phyloP scores from a whole-genome alignment of 1,284 basidiomycete genomes.

The Sporisorium reilianum region DNA sequence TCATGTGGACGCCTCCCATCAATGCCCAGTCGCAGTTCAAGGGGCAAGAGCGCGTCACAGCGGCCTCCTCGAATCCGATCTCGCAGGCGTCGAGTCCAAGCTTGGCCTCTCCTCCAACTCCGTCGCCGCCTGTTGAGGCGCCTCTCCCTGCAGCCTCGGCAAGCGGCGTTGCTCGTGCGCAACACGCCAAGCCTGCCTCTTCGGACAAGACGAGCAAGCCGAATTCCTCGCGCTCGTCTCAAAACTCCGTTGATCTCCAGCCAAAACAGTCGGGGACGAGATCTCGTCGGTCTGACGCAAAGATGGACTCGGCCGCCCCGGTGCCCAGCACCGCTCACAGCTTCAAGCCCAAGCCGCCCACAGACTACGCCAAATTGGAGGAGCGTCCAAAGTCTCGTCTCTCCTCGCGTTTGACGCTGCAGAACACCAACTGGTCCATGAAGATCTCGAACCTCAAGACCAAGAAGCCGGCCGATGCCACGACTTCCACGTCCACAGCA shows the following conservation, averaged over 20 bases:
- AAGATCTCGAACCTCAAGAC: constrained; percentile 23
- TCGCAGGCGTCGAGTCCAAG: constrained; percentile 22
- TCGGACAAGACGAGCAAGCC: background rate
- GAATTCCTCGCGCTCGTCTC: constrained; percentile 4
- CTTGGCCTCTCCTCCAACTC: background rate
- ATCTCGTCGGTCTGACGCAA: background rate
- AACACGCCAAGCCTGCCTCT: background rate
- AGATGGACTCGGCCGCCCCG: background rate
- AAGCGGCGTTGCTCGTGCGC: background rate
- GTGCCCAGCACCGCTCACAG: constrained; percentile 4
- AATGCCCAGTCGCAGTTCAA: background rate
- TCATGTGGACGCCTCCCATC: constrained; percentile 24
- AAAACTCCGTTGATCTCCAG: constrained; percentile 3
- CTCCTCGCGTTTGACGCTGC: constrained; percentile 28
- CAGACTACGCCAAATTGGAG: constrained; percentile 28
- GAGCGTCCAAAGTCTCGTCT: constrained; percentile 27
- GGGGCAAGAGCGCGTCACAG: constrained; percentile 6
- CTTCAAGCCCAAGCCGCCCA: constrained; percentile 11
- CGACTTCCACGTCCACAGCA: background rate
- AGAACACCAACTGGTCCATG: constrained; percentile 19
- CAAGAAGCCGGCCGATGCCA: constrained; percentile 12
- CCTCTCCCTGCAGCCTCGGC: background rate
- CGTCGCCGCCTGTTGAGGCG: background rate
- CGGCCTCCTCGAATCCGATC: constrained; percentile 6
- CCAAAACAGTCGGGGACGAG: background rate